phyloP scores from a whole-genome alignment of 2,329 filamentous ascomycete species.

The Alternaria sp. region DNA sequence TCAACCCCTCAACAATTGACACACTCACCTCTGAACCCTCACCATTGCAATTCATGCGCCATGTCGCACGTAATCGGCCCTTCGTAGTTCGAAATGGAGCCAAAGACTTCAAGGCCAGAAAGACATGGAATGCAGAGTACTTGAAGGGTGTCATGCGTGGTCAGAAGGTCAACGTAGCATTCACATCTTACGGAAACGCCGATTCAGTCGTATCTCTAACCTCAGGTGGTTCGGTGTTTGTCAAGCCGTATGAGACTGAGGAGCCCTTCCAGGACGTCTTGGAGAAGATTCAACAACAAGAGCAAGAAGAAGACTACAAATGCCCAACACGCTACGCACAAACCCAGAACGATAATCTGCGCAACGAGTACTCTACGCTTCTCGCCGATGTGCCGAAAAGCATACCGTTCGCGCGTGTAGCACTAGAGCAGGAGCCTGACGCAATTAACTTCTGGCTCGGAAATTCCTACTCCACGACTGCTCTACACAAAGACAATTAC shows the following conservation, averaged over 20 bases:
- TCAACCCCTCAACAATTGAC: conserved; percentile 69
- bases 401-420: conserved; percentile 77
- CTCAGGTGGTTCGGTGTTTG: conserved; percentile 62
- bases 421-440: conserved; percentile 71
- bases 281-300: conserved; percentile 67
- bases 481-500: conserved; percentile 83
- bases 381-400: conserved; percentile 68
- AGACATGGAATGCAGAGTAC: conserved; percentile 69
- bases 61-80: conserved; percentile 75
- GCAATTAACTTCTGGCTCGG: conserved; percentile 87
- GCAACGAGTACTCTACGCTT: conserved; percentile 72
- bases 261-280: conserved; percentile 71
- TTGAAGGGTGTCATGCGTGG: conserved; percentile 64
- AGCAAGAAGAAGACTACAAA: conserved; percentile 38
- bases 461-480: conserved; percentile 71
- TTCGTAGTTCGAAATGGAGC: conserved; percentile 75
- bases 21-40: conserved; percentile 72
- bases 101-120: conserved; percentile 67
- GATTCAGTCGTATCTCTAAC: conserved; percentile 70
- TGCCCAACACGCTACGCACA: conserved; percentile 67
- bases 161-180: conserved; percentile 74
- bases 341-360: conserved; percentile 84
- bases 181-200: conserved; percentile 75
- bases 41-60: conserved; percentile 80
- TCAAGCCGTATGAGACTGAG: conserved; percentile 74